Conservation (phyloP, 805 yeast genomes). For the Hanseniaspora osmophila region DNA sequence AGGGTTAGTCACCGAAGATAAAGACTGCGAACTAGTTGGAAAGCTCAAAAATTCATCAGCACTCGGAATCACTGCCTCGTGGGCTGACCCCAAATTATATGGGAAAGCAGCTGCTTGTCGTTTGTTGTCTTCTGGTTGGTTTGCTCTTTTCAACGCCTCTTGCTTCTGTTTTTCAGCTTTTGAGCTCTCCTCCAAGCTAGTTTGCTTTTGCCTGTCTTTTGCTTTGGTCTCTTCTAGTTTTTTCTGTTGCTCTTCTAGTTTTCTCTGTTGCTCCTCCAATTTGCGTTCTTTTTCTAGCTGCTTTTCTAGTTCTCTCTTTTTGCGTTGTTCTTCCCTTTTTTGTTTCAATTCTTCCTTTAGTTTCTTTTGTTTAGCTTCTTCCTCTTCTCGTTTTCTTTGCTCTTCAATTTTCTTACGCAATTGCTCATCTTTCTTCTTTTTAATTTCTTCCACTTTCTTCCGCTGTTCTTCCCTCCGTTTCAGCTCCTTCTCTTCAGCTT, state of each 20-base stretch:
- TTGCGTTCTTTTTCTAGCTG: slow-evolving; percentile 3
- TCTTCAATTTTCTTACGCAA: slow-evolving; percentile 25
- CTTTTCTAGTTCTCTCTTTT: slow-evolving; percentile 18
- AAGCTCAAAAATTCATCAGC: background rate
- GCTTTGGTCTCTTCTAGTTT: slow-evolving; percentile 11
- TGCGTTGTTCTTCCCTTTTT: slow-evolving; percentile 24
- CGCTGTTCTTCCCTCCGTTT: slow-evolving; percentile 17
- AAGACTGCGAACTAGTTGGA: too few relatives aligned
- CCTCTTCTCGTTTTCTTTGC: slow-evolving; percentile 23
- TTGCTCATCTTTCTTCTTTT: slow-evolving; percentile 16
- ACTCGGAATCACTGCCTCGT: background rate
- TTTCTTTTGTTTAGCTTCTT: slow-evolving; percentile 26
- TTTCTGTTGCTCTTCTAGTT: slow-evolving; percentile 15
- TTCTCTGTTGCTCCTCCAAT: slow-evolving; percentile 13
- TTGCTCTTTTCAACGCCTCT: background rate
- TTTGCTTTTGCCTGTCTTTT: slow-evolving; percentile 14
- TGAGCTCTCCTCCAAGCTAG: background rate
- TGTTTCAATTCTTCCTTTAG: slow-evolving; percentile 28
- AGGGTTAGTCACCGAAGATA: too few relatives aligned
- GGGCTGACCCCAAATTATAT: slow-evolving; percentile 5
- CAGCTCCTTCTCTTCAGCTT: slow-evolving; percentile 23
- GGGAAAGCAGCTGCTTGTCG: slow-evolving; percentile 8
- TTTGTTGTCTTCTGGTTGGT: too few relatives aligned
- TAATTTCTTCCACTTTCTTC: slow-evolving; percentile 15
- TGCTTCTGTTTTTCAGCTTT: background rate